These are phyloP conservation scores for Naganishia vaughanmartiniae DNA, from an alignment of 768 basidiomycete species.

Conservation along the genomic window DNA sequence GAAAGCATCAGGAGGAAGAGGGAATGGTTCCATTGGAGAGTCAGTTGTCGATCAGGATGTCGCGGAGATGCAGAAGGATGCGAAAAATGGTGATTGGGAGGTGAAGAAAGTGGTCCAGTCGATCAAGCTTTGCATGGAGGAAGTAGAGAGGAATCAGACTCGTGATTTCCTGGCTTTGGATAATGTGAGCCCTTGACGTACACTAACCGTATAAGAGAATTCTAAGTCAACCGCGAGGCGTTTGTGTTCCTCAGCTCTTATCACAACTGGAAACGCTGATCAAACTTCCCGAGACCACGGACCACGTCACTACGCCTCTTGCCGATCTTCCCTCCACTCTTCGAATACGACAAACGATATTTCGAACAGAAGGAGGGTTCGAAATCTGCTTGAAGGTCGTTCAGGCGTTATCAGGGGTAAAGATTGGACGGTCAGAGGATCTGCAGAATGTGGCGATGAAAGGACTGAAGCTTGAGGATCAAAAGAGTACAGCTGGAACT, in stretches of 20 bases:
- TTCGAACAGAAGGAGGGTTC: conserved; percentile 3
- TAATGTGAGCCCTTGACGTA: not conserved
- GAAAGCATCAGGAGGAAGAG: not conserved
- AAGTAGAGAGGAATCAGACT: not conserved
- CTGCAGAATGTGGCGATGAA: not conserved
- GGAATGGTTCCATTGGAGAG: conserved; percentile 19
- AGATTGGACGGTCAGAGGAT: not conserved
- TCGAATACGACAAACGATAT: conserved; percentile 20
- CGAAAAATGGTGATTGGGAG: conserved; percentile 11
- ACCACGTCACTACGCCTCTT: conserved; percentile 13
- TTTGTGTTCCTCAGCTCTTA: not conserved
- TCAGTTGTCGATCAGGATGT: conserved; percentile 8
- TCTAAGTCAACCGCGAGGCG: not conserved
- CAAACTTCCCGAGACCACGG: not conserved
- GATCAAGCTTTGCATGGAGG: not conserved
- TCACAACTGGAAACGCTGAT: conserved; percentile 5
- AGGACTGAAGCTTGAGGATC: conserved; percentile 4
- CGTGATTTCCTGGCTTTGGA: not conserved
- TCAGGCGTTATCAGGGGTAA: not conserved
- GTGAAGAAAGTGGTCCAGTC: not conserved
- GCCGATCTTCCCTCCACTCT: conserved; percentile 11
- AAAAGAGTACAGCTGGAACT: not conserved
- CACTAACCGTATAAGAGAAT: not conserved
- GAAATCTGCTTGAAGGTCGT: not conserved
- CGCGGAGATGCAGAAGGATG: not conserved